phyloP scores from a whole-genome alignment of 2,329 filamentous ascomycete species.

The Colletotrichum noveboracense region DNA sequence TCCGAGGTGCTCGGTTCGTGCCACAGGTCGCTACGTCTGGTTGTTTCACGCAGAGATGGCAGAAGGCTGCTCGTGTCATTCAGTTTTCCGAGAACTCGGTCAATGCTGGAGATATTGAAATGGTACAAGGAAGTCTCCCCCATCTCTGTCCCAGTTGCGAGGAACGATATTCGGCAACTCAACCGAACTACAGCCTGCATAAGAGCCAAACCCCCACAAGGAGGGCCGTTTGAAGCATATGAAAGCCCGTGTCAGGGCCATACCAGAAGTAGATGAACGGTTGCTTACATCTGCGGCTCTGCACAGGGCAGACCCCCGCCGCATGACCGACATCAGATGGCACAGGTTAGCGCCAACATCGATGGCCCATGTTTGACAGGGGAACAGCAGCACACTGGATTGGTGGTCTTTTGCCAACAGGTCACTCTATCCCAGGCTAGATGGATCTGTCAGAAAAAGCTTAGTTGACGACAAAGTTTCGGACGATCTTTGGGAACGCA shows the following conservation, averaged over 20 bases:
- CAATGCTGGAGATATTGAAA: accelerated
- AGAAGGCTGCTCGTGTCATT: background rate
- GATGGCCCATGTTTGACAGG: background rate
- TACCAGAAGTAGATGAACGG: background rate
- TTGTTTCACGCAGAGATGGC: background rate
- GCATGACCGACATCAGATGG: background rate
- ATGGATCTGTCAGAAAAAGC: background rate
- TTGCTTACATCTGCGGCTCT: background rate
- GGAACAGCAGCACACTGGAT: background rate
- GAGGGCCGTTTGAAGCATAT: background rate
- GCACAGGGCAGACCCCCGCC: background rate
- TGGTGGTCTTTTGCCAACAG: background rate
- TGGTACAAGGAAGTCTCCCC: too few species aligned
- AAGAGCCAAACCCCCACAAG: background rate
- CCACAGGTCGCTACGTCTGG: background rate
- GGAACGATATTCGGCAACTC: background rate
- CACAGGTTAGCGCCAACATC: background rate
- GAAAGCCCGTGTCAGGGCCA: background rate
- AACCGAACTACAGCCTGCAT: background rate
- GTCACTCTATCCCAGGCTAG: background rate
- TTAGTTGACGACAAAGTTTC: background rate
- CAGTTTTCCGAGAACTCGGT: background rate
- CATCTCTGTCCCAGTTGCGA: background rate
- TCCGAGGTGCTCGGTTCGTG: background rate
- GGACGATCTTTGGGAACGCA: background rate